Conservation (phyloP, 495 filamentous ascomycete genomes). For the Penicillium odoratum region DNA sequence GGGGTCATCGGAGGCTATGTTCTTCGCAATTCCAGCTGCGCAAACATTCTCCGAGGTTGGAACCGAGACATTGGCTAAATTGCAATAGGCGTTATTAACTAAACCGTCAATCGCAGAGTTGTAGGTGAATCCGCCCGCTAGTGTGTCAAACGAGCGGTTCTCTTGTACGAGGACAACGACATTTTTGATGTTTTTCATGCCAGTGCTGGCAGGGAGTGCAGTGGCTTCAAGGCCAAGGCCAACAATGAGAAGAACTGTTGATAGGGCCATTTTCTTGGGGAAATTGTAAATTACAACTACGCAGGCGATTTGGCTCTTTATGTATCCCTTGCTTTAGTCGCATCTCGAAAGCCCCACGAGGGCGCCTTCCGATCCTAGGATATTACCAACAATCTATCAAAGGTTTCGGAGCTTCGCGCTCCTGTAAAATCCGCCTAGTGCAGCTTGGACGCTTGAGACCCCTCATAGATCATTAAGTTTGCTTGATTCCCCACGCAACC, state of each 20-base stretch:
- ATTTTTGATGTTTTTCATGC: conserved; percentile 43
- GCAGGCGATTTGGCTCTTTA: neutral
- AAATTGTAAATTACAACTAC: neutral
- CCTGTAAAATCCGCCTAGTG: neutral
- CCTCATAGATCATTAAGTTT: neutral
- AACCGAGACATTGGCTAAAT: conserved; percentile 40
- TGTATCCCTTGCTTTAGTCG: neutral
- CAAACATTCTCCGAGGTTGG: conserved; percentile 37
- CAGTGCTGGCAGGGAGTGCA: conserved; percentile 14
- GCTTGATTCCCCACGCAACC: neutral
- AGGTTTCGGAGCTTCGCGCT: neutral
- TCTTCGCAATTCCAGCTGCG: conserved; percentile 30
- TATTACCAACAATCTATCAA: neutral
- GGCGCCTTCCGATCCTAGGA: neutral
- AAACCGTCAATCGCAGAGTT: conserved; percentile 34
- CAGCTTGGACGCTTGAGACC: neutral
- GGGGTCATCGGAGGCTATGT: conserved; percentile 43
- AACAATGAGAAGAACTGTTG: conserved; percentile 5
- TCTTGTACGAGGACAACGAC: conserved; percentile 46
- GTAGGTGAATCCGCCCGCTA: conserved; percentile 42
- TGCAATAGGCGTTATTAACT: conserved; percentile 37
- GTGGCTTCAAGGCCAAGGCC: conserved; percentile 9
- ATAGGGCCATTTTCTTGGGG: conserved; percentile 1
- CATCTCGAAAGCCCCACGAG: neutral
- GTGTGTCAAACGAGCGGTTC: conserved; percentile 46